Base-by-base conservation (phyloP, 225 moss, liverwort and hornwort species). In the Marchantia polymorpha region DNA sequence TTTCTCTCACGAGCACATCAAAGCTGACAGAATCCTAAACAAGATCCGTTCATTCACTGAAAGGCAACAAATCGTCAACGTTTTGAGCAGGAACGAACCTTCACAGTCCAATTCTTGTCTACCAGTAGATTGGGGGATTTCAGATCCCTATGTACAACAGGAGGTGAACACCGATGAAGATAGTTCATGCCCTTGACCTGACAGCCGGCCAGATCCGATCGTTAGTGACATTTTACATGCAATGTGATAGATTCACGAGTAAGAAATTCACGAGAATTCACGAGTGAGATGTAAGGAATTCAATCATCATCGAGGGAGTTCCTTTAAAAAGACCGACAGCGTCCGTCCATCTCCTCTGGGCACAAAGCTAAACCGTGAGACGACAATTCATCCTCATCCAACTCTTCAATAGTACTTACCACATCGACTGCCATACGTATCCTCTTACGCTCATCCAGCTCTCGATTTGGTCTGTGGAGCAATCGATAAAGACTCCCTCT, bases 141-240 rank as follows among this genome's bases (percentile, higher is more conserved):
- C 25, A 99, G 86, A 84, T 99, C 97, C 83, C 97, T 91, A 83
- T 99, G 97, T 69, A 99, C 94, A 31, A 99, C 82, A 52, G 97
- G 97, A 13, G 94, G 97, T 53, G 92, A 90, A 72, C 92, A 99
- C 49, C 97, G 93, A 67, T 99, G 97, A 69, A 99, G 84, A 88
- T 99, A 99, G 79, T 99, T 99, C 97, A 99, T 99, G 79, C 97
- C 97, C 82, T 99, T 99, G 20, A 87, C 96, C 96, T 97, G 79
- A 78, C 78, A 71, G 71, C 67, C 59, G 31, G 13, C 52, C 75
- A 31, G 56, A 22, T 4, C 0, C 56, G 56, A 12, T 56, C 5
- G 39, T 39, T 39, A 39, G 2, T 39, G 39, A 5, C 39, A 39
- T 2, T 39, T 39, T 39, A 39, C 39, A 39, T 39, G 5, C 39